Conservation (phyloP, 2,329 filamentous ascomycete genomes). For the Emydomyces testavorans region DNA sequence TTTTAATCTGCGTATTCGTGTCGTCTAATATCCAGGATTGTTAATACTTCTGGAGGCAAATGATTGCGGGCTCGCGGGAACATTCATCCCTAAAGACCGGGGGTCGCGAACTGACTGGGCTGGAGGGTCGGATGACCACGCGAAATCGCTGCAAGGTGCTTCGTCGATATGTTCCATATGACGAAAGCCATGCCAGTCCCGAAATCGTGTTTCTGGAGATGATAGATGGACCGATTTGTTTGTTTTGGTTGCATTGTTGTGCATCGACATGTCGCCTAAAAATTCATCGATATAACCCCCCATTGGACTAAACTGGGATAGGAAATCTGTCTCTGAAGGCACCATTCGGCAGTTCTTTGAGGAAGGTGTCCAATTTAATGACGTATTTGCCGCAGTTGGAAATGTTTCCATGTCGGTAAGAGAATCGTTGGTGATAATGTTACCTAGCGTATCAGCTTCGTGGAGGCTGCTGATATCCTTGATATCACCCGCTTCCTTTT, state of each 20-base stretch:
- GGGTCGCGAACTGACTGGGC: not conserved
- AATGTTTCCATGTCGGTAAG: not conserved
- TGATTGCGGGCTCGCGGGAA: not conserved
- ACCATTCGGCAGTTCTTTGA: not conserved
- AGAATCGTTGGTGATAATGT: not conserved
- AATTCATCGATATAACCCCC: constrained; percentile 16
- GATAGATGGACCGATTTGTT: not conserved
- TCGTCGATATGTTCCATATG: not conserved
- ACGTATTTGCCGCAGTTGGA: constrained; percentile 6
- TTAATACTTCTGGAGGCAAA: not conserved
- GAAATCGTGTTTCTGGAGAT: not conserved
- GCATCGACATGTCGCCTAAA: constrained; percentile 12
- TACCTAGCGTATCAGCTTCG: no score
- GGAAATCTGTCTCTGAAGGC: constrained; percentile 15
- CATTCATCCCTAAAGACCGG: not conserved
- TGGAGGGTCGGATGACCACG: not conserved
- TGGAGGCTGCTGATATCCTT: not conserved
- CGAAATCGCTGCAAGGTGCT: not conserved
- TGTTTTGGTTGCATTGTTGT: constrained; percentile 14
- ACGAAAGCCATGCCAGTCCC: not conserved
- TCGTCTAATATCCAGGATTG: not conserved
- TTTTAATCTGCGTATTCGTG: not conserved
- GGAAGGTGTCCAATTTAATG: not conserved
- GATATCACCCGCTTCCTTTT: not conserved
- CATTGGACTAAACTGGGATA: constrained; percentile 17